Evolutionary conservation across 176 grass and related monocot species (phyloP).

Genomic region (Triticum turgidum): DNA sequence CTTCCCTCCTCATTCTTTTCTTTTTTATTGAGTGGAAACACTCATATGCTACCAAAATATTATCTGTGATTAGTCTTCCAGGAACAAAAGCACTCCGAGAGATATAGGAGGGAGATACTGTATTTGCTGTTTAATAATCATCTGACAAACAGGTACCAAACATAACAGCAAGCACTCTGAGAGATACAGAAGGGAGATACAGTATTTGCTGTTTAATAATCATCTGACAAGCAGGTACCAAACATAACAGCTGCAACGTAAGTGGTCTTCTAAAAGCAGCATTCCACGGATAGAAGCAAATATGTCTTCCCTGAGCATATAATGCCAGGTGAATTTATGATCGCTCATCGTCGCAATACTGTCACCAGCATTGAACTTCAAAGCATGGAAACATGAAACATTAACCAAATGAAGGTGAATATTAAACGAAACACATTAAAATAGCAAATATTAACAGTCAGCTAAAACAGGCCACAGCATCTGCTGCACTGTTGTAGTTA

Average conservation of each 20-base stretch:
- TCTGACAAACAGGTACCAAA: too few species aligned
- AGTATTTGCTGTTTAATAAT: too few species aligned
- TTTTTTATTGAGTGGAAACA: too few species aligned
- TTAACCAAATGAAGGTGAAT: neutral
- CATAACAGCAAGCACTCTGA: too few species aligned
- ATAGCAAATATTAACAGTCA: slow-evolving; percentile 39
- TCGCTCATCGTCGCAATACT: neutral
- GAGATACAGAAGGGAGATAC: too few species aligned
- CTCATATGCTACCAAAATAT: too few species aligned
- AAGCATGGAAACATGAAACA: neutral
- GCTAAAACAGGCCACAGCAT: slow-evolving; percentile 40
- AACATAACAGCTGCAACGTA: neutral
- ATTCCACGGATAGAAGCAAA: neutral
- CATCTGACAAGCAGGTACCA: too few species aligned
- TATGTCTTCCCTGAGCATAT: neutral
- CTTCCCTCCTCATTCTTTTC: too few species aligned
- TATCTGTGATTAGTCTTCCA: too few species aligned
- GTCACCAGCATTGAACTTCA: neutral
- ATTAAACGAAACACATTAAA: neutral
- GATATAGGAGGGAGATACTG: too few species aligned
- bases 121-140: too few species aligned
- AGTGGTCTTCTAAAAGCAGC: neutral
- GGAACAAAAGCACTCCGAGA: too few species aligned
- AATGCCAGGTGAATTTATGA: neutral
- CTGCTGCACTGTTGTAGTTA: slow-evolving; percentile 31